phyloP scores from a whole-genome alignment of 805 yeast genomes.

The Sugiyamaella qingdaonensis region DNA sequence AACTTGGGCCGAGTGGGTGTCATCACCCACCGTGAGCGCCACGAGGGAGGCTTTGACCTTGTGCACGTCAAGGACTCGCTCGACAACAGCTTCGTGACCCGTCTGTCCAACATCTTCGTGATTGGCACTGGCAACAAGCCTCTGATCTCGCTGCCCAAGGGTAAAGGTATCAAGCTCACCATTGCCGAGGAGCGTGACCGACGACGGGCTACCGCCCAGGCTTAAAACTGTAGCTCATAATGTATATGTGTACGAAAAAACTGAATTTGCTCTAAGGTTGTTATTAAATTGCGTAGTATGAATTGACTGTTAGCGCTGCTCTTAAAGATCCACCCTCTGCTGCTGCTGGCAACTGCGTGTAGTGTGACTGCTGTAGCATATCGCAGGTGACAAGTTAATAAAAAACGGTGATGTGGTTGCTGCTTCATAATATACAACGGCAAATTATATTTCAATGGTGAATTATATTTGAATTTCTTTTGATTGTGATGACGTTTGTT shows the following conservation, averaged over 20 bases:
- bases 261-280: not conserved
- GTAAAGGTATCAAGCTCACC: constrained; percentile 96
- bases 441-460: too few relatives aligned
- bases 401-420: too few relatives aligned
- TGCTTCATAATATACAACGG: too few relatives aligned
- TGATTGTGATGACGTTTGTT: too few relatives aligned
- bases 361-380: too few relatives aligned
- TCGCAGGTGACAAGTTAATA: too few relatives aligned
- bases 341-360: too few relatives aligned
- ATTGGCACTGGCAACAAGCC: constrained; percentile 96
- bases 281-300: too few relatives aligned
- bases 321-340: too few relatives aligned
- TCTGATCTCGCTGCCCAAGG: constrained; percentile 93
- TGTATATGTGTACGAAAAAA: constrained; percentile 4
- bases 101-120: constrained; percentile 88
- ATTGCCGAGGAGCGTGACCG: constrained; percentile 98
- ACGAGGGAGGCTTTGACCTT: constrained; percentile 97
- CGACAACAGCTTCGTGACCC: constrained; percentile 93
- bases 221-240: constrained; percentile 24
- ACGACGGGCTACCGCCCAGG: constrained; percentile 72
- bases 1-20: constrained; percentile 98
- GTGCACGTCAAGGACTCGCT: constrained; percentile 94
- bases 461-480: too few relatives aligned
- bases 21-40: constrained; percentile 93
- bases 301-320: too few relatives aligned